phyloP scores from a whole-genome alignment of 371 early-diverging fungal genomes.

The Apophysomyces ossiformis region DNA sequence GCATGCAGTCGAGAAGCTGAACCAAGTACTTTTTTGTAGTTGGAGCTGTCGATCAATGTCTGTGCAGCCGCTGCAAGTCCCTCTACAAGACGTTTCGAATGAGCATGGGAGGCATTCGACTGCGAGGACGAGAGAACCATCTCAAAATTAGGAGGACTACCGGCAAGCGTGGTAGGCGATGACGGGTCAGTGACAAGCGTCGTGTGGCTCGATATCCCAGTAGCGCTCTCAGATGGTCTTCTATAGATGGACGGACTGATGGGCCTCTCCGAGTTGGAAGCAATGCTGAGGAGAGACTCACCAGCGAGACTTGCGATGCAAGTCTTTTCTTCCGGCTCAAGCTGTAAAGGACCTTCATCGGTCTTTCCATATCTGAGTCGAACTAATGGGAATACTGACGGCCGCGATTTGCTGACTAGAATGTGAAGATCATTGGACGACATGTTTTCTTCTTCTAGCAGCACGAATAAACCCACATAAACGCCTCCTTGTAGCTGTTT shows the following conservation, averaged over 20 bases:
- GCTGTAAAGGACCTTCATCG: slow-evolving; percentile 6
- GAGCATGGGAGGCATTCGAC: neutral
- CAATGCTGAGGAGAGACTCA: slow-evolving; percentile 20
- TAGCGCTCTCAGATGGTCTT: neutral
- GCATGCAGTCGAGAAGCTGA: slow-evolving; percentile 31
- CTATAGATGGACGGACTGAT: neutral
- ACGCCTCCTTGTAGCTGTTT: slow-evolving; percentile 17
- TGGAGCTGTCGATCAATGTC: slow-evolving; percentile 22
- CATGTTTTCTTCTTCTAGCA: slow-evolving; percentile 29
- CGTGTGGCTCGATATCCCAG: slow-evolving; percentile 4
- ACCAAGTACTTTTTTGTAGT: slow-evolving; percentile 32
- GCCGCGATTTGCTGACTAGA: slow-evolving; percentile 32
- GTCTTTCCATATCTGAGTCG: slow-evolving; percentile 28
- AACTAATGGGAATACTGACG: slow-evolving; percentile 42
- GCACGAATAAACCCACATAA: slow-evolving; percentile 35
- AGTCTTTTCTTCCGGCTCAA: slow-evolving; percentile 26
- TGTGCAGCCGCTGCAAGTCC: slow-evolving; percentile 32
- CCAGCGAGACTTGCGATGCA: slow-evolving; percentile 28
- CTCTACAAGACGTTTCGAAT: slow-evolving; percentile 20
- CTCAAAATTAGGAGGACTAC: neutral
- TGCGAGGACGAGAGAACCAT: neutral
- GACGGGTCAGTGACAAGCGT: neutral
- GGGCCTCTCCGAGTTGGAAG: neutral
- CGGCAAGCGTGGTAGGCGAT: slow-evolving; percentile 11
- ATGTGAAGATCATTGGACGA: slow-evolving; percentile 24